Percentiles rank a stretch among this genome's conserved stretches.
phyloP scores from a whole-genome alignment of 2,329 filamentous ascomycete genomes.

The Talaromyces sp. region DNA sequence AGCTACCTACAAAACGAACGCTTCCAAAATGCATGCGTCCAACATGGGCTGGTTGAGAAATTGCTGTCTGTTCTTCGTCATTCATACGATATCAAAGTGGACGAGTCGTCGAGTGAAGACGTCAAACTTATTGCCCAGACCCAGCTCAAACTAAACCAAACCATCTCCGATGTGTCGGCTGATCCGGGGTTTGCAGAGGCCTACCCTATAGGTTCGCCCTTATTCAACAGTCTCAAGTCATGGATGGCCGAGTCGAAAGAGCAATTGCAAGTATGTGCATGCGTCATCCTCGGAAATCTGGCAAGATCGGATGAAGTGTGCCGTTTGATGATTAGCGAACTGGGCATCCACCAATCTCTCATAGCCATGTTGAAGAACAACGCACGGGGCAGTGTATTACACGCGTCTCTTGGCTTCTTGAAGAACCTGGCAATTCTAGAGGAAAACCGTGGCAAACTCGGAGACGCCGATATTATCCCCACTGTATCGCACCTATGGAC shows the following conservation, averaged over 20 bases:
- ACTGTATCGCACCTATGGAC: slow-evolving; percentile 34
- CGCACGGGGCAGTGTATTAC: slow-evolving; percentile 35
- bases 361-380: slow-evolving; percentile 33
- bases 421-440: slow-evolving; percentile 43
- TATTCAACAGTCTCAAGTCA: slow-evolving; percentile 30
- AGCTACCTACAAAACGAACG: slow-evolving; percentile 31
- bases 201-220: slow-evolving; percentile 33
- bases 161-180: slow-evolving; percentile 36
- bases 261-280: slow-evolving; percentile 42
- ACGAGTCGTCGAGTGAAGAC: slow-evolving; percentile 26
- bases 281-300: slow-evolving; percentile 43
- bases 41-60: slow-evolving; percentile 24
- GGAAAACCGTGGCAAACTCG: slow-evolving; percentile 34
- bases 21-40: slow-evolving; percentile 34
- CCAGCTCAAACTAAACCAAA: slow-evolving; percentile 34
- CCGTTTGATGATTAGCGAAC: slow-evolving; percentile 31
- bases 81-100: slow-evolving; percentile 23
- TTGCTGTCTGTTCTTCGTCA: slow-evolving; percentile 26
- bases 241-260: slow-evolving; percentile 36
- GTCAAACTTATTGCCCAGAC: slow-evolving; percentile 27
- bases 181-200: slow-evolving; percentile 28
- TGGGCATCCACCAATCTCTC: slow-evolving; percentile 35
- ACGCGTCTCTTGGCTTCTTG: slow-evolving; percentile 41
- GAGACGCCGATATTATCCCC: slow-evolving; percentile 33
- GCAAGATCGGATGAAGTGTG: slow-evolving; percentile 40